Percentiles rank a stretch among this genome's conserved stretches.
Evolutionary conservation across 257 asterid species (phyloP).

Genomic region (Ilex asprella): DNA sequence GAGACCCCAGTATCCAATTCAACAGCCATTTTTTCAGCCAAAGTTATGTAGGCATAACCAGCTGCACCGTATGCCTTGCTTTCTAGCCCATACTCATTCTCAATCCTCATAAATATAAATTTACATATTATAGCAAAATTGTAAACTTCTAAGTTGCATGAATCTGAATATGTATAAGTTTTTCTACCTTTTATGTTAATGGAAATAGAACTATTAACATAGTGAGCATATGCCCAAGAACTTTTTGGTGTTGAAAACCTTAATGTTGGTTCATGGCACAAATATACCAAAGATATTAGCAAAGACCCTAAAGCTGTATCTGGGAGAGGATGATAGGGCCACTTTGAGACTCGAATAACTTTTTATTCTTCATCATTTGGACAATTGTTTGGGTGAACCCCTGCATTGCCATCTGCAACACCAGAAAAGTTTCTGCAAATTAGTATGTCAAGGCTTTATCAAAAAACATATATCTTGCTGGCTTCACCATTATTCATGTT

Average conservation of each 20-base stretch:
- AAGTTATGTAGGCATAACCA: slow-evolving; percentile 63
- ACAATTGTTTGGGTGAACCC: slow-evolving; percentile 74
- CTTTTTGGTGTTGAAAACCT: too few relatives aligned
- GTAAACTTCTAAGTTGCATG: too few relatives aligned
- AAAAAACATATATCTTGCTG: too few relatives aligned
- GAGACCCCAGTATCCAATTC: slow-evolving; percentile 78
- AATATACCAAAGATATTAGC: neutral
- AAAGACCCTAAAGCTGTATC: slow-evolving; percentile 29
- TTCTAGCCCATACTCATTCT: slow-evolving; percentile 83
- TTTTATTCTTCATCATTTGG: slow-evolving; percentile 82
- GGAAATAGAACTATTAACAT: too few relatives aligned
- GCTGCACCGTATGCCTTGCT: slow-evolving; percentile 49
- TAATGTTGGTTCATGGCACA: too few relatives aligned
- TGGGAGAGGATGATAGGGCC: slow-evolving; percentile 96
- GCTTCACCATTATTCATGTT: too few relatives aligned
- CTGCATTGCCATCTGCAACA: slow-evolving; percentile 77
- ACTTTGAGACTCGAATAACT: slow-evolving; percentile 76
- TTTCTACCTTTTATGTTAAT: too few relatives aligned
- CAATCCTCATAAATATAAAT: slow-evolving; percentile 62
- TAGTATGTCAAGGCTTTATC: too few relatives aligned
- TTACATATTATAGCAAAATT: too few relatives aligned
- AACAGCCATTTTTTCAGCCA: slow-evolving; percentile 99
- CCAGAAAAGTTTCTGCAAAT: neutral
- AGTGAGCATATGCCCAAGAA: neutral
- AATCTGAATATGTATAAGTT: too few relatives aligned